phyloP scores from a whole-genome alignment of 129 eudicot species.

The Glebionis coronaria region DNA sequence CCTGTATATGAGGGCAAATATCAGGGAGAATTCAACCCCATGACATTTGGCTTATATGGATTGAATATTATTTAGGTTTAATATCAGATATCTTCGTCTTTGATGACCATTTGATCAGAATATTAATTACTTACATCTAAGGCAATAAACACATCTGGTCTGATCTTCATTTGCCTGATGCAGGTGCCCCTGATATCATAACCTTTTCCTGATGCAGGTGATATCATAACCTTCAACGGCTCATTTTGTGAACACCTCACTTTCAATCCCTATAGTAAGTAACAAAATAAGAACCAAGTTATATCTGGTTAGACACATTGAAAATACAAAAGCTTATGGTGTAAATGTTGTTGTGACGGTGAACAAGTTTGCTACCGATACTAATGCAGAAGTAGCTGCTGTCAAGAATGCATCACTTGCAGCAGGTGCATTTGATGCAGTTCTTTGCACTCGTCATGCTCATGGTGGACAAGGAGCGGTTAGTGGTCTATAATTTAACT shows the following conservation, averaged over 20 bases:
- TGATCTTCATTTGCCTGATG: constrained; percentile 91
- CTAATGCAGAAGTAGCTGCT: constrained; percentile 88
- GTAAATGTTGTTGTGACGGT: constrained; percentile 96
- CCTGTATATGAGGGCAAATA: too few relatives aligned
- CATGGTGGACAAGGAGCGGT: constrained; percentile 99
- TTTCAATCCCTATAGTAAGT: background rate
- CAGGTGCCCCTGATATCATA: constrained; percentile 99
- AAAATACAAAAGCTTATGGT: constrained; percentile 84
- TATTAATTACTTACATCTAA: constrained; percentile 83
- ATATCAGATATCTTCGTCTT: too few relatives aligned
- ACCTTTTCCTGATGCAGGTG: too few relatives aligned
- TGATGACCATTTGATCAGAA: too few relatives aligned
- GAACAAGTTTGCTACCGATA: constrained; percentile 80
- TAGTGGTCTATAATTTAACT: constrained; percentile 30
- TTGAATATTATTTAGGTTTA: background rate
- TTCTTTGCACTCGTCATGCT: constrained; percentile 93
- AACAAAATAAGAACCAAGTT: too few relatives aligned
- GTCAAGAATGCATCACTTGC: constrained; percentile 66
- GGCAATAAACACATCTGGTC: constrained; percentile 77
- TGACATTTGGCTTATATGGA: too few relatives aligned
- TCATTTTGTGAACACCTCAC: constrained; percentile 51
- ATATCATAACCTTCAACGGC: too few relatives aligned
- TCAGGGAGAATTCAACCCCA: too few relatives aligned
- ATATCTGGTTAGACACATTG: constrained; percentile 81
- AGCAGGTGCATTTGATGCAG: constrained; percentile 99